Percentiles rank a stretch among this genome's conserved stretches.
Evolutionary conservation across 2,329 filamentous ascomycete genomes (phyloP).

Genomic region (Phaeosphaeriaceae sp.): DNA sequence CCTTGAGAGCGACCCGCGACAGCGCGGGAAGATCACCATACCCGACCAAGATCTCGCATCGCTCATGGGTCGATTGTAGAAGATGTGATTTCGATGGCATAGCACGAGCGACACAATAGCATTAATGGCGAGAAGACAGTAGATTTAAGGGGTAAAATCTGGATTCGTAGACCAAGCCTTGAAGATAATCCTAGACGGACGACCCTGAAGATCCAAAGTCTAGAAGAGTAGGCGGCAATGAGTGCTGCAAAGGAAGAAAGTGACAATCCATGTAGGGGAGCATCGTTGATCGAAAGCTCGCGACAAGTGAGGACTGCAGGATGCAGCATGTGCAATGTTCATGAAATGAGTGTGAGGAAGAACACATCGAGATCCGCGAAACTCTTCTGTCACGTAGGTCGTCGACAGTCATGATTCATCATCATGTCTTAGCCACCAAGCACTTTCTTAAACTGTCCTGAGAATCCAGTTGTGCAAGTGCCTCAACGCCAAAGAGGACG

Average conservation of each 20-base stretch:
- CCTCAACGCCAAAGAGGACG: background rate
- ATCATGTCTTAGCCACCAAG: background rate
- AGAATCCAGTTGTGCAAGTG: background rate
- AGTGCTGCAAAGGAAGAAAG: background rate
- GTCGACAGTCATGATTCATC: background rate
- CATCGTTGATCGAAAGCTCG: slow-evolving; percentile 3
- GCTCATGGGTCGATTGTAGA: background rate
- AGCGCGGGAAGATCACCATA: too few relatives aligned
- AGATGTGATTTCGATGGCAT: background rate
- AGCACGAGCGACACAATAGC: background rate
- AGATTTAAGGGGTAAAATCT: background rate
- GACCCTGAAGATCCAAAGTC: background rate
- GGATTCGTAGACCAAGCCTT: background rate
- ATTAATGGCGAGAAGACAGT: background rate
- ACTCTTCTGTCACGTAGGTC: background rate
- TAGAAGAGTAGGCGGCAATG: background rate
- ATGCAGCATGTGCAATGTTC: background rate
- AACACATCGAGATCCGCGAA: background rate
- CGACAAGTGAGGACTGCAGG: background rate
- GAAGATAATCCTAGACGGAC: background rate
- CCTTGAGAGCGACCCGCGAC: too few relatives aligned
- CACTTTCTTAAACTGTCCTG: background rate
- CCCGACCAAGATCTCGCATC: background rate
- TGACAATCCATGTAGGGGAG: background rate
- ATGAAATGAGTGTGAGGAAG: background rate